Evolutionary conservation across 2,329 filamentous ascomycete species (phyloP), one percentile per base, ranked within the genome.

Genomic region (Cladosporium phlei): DNA sequence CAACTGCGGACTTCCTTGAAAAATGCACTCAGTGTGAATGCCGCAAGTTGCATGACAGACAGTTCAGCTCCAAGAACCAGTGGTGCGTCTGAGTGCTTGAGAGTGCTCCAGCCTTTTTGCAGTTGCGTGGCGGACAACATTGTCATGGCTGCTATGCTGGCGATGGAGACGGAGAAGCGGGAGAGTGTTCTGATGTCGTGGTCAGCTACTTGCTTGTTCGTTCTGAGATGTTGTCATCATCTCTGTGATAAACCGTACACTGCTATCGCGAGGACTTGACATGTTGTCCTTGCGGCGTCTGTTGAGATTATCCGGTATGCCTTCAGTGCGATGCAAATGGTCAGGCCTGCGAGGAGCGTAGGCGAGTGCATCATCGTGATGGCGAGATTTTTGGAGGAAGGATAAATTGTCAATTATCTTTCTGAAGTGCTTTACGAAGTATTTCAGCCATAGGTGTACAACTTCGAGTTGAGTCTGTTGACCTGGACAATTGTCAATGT

Each of bases 291-390:
- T 37, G 42, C 32, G 11, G 25, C 16, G 12, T 45, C 42, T n/a
- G 42, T 45, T 9, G 42, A 45, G 32, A 37, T 20, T 24, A 45
- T 45, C 8, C 42, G 33, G 32, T 45, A 45, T 27, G 42, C 42
- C 37, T 45, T 45, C 16, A 45, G 32, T 12, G 42, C 42, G 19
- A 45, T 45, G 42, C 42, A 45, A 24, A 17, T 35, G 20, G 42
- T 14, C 7, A 45, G 42, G 42, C 42, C 42, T 7, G 24, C 22
- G 11, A 45, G 24, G n/a, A 45, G 42, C 17, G 42, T 37, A 2
- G 42, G 42, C 5, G 42, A 34, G n/a, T 45, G 42, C 11, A 45
- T 17, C 42, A 45, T 45, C 11, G 30, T 35, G n/a, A n/a, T n/a
- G n/a, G n/a, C n/a, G n/a, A n/a, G n/a, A n/a, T n/a, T n/a, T n/a